Evolutionary conservation across 164 flowering plant species (phyloP).

Genomic region (Dillenia suffruticosa): DNA sequence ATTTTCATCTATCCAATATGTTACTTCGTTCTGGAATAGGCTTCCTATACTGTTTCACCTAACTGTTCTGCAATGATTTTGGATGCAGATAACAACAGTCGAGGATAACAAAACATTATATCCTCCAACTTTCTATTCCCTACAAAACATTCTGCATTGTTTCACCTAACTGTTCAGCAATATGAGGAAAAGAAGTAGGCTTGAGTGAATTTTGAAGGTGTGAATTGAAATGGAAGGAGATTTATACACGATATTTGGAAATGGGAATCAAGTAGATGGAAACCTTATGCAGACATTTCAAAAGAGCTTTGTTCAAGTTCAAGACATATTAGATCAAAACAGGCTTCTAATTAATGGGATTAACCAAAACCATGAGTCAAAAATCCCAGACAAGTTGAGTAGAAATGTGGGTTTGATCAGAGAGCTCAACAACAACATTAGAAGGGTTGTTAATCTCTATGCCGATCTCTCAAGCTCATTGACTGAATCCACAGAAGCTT

Average conservation of each 20-base stretch:
- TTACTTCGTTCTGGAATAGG: too few species aligned
- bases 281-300: conserved; percentile 67
- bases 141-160: too few species aligned
- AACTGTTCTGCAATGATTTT: too few species aligned
- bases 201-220: conserved; percentile 10
- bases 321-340: conserved; percentile 66
- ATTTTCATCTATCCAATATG: too few species aligned
- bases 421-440: conserved; percentile 80
- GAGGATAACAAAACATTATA: too few species aligned
- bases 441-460: conserved; percentile 82
- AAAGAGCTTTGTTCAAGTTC: conserved; percentile 65
- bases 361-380: conserved; percentile 83
- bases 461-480: conserved; percentile 63
- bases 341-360: conserved; percentile 78
- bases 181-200: conserved; percentile 5
- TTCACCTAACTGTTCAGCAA: too few species aligned
- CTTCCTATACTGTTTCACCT: too few species aligned
- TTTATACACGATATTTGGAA: conserved; percentile 47
- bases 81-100: too few species aligned
- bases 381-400: conserved; percentile 60
- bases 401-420: conserved; percentile 74
- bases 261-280: conserved; percentile 51
- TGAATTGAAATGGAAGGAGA: conserved; percentile 55
- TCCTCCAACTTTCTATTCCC: too few species aligned
- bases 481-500: conserved; percentile 57